A percentile compares a stretch with the other conserved stretches of the same genome.
These are phyloP conservation scores for Amyloporia xantha DNA, from an alignment of 768 basidiomycete species.

Conservation along the genomic window DNA sequence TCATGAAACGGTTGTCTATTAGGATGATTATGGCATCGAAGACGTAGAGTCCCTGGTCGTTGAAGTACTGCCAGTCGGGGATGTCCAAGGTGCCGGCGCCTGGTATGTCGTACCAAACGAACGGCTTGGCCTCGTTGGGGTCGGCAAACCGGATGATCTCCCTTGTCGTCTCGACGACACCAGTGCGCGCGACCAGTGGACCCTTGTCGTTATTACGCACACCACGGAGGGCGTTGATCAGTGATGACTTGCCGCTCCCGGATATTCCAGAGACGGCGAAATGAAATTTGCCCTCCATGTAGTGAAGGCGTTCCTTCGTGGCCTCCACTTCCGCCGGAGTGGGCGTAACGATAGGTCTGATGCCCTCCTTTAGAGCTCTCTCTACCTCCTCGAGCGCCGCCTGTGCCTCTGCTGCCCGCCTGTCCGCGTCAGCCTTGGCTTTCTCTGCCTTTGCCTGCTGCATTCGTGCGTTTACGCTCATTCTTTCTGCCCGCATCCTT, in stretches of 20 bases:
- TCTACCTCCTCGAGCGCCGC: neutral
- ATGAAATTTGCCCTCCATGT: neutral
- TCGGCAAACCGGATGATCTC: neutral
- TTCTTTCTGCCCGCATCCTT: neutral
- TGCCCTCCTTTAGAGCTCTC: neutral
- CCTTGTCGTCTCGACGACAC: too few species aligned
- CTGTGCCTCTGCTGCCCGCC: neutral
- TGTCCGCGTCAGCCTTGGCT: neutral
- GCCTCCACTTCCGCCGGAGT: neutral
- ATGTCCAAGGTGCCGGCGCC: neutral
- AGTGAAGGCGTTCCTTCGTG: neutral
- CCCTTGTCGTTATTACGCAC: neutral
- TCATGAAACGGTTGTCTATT: neutral
- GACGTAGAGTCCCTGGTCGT: slow-evolving; percentile 3
- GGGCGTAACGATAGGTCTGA: neutral
- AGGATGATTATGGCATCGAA: neutral
- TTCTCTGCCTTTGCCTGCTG: neutral
- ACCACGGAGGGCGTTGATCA: too few species aligned
- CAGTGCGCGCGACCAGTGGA: too few species aligned
- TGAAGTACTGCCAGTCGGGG: slow-evolving; percentile 4
- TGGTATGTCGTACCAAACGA: slow-evolving; percentile 1
- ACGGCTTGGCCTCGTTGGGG: neutral
- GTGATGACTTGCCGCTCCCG: neutral
- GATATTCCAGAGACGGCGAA: neutral
- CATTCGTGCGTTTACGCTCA: neutral